Percentiles rank a stretch among this genome's conserved stretches.
These are phyloP conservation scores for Scleromitrula shiraiana DNA, from an alignment of 2,329 filamentous ascomycete genomes.

Conservation along the genomic window DNA sequence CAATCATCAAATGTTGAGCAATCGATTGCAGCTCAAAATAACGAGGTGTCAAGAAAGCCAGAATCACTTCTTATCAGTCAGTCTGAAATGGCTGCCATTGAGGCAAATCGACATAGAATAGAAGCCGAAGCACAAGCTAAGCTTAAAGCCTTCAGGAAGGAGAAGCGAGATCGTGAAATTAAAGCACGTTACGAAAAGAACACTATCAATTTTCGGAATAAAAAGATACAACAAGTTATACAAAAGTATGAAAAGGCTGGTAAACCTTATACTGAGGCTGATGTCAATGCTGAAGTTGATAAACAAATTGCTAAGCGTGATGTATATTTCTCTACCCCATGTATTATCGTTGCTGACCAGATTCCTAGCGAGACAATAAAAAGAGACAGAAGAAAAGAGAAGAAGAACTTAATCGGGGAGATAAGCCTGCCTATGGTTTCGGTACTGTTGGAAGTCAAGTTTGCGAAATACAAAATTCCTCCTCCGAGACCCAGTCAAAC, in stretches of 20 bases:
- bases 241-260: not conserved
- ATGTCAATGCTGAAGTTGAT: slow-evolving; percentile 2
- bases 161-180: not conserved
- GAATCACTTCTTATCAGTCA: slow-evolving; percentile 2
- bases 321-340: not conserved
- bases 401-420: not conserved
- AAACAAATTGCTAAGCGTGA: slow-evolving; percentile 9
- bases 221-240: not conserved
- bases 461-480: not conserved
- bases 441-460: not conserved
- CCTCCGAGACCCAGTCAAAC: not conserved
- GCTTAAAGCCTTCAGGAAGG: not conserved
- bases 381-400: not conserved
- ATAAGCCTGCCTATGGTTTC: not conserved
- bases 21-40: too few relatives aligned
- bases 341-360: not conserved
- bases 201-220: not conserved
- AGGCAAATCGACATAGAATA: not conserved
- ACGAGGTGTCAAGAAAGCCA: not conserved
- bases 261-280: not conserved
- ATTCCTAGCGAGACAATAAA: not conserved
- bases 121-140: not conserved
- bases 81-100: not conserved
- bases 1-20: too few relatives aligned
- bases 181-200: not conserved